phyloP scores from a whole-genome alignment of 2,329 filamentous ascomycete genomes.

The Pseudogymnoascus sp. region DNA sequence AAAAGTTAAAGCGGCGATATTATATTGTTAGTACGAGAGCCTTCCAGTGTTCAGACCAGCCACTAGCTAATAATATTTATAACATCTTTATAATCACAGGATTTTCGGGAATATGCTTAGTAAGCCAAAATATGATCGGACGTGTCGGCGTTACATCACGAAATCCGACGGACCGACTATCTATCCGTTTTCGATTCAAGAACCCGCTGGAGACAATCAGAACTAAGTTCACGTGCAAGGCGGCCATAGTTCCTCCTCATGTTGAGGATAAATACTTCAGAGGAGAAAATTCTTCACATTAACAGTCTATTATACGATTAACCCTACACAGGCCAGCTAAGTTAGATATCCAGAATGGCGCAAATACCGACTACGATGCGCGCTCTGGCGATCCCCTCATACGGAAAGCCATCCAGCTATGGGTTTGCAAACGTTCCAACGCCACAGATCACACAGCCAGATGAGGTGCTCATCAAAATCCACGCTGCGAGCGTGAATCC shows the following conservation, averaged over 20 bases:
- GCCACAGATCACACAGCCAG: slow-evolving; percentile 35
- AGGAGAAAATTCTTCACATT: not conserved
- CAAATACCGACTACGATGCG: slow-evolving; percentile 21
- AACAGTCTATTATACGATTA: not conserved
- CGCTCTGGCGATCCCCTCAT: slow-evolving; percentile 20
- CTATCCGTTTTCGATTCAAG: not conserved
- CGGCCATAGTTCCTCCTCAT: not conserved
- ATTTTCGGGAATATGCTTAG: not conserved
- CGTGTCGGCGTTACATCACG: not conserved
- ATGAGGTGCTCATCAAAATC: slow-evolving; percentile 38
- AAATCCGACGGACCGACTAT: not conserved
- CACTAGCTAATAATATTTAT: not conserved
- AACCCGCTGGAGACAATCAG: not conserved
- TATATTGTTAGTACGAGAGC: not conserved
- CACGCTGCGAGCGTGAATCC: slow-evolving; percentile 39
- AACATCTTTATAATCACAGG: slow-evolving; percentile 7
- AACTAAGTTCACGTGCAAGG: not conserved
- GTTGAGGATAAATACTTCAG: not conserved
- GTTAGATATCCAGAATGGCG: slow-evolving; percentile 15
- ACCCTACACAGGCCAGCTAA: not conserved
- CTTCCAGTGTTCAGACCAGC: not conserved
- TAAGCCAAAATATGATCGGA: not conserved
- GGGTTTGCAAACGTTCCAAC: slow-evolving; percentile 33
- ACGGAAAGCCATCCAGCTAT: slow-evolving; percentile 22
- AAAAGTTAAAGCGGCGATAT: not conserved